Base-by-base conservation (phyloP, 202 grass and related monocot genomes). In the Digitaria exilis region DNA sequence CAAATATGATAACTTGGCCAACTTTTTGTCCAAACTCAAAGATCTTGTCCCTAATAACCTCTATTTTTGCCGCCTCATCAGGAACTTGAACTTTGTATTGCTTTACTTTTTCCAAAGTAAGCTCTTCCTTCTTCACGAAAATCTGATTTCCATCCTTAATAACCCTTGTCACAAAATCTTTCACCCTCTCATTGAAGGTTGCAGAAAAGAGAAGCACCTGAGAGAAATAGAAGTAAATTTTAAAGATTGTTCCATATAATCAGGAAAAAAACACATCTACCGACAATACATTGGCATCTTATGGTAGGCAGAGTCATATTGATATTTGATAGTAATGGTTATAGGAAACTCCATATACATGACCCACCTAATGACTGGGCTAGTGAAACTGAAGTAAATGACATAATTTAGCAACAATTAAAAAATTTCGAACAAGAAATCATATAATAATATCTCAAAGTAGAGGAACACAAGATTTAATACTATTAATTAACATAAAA, bases 1-100 rank as follows among this genome's bases (percentile, higher is more conserved):
- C 96, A 95, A 98, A 98, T 75, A 98, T 96, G 80, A 98, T 98
- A 81, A 94, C 94, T 87, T 98, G 96, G 28, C 96, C 96, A 58
- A 98, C 82, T 73, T 94, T 98, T 82, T 98, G 93, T 43, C 96
- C 93, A 84, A 96, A 94, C 77, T 98, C 93, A 86, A 98, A 94
- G 43, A 98, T 94, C 82, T 92, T 98, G 83, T 94, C 91, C 84
- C 81, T 96, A 75, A 96, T 98, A 32, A 98, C 96, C 65, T 88
- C 75, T 82, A 96, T 85, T 90, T 98, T 98, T 44, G 93, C 84
- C 2, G 73, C 18, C 82, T 98, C 96, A 34, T 98, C 70, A 70
- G 96, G 96, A 35, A 90, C 87, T 63, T 55, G 82, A 65, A 98
- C 96, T 83, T 96, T 94, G 70, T 96, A 98, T 76, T 98, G 96